Conservation (phyloP, 768 basidiomycete genomes). For the Rhodosporidiobolus sp. region DNA sequence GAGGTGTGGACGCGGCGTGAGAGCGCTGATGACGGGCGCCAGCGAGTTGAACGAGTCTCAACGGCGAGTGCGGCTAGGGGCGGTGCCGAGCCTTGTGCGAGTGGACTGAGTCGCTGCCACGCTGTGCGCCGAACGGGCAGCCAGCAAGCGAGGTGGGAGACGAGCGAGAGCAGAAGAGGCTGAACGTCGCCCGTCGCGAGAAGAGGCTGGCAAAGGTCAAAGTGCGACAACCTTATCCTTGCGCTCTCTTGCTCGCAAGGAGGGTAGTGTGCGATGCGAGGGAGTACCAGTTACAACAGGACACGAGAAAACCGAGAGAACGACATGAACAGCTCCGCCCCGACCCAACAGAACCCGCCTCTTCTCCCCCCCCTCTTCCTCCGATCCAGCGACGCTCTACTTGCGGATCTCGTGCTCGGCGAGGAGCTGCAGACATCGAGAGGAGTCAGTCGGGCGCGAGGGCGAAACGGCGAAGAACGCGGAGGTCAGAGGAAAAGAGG, state of each 20-base stretch:
- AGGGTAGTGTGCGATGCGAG: neutral
- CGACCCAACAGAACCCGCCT: neutral
- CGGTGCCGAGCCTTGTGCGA: too few relatives aligned
- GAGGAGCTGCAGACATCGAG: conserved; percentile 59
- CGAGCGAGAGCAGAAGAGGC: neutral
- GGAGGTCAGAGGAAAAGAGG: neutral
- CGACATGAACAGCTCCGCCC: neutral
- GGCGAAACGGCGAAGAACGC: too few relatives aligned
- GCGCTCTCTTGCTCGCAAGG: too few relatives aligned
- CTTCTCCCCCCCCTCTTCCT: neutral
- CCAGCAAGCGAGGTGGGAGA: neutral
- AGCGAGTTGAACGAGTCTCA: too few relatives aligned
- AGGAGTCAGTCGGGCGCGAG: too few relatives aligned
- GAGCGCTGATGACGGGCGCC: too few relatives aligned
- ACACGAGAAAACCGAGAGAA: too few relatives aligned
- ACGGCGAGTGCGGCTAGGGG: too few relatives aligned
- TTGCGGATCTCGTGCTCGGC: conserved; percentile 74
- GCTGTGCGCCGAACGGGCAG: neutral
- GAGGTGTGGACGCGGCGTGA: too few relatives aligned
- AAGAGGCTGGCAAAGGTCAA: too few relatives aligned
- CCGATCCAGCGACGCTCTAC: conserved; percentile 23
- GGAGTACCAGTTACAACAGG: conserved; percentile 24
- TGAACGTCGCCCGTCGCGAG: neutral
- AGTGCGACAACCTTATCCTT: too few relatives aligned
- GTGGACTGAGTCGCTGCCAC: too few relatives aligned